Evolutionary conservation across 352 stramenopile species (phyloP).

Genomic region (Pythium dissimile): DNA sequence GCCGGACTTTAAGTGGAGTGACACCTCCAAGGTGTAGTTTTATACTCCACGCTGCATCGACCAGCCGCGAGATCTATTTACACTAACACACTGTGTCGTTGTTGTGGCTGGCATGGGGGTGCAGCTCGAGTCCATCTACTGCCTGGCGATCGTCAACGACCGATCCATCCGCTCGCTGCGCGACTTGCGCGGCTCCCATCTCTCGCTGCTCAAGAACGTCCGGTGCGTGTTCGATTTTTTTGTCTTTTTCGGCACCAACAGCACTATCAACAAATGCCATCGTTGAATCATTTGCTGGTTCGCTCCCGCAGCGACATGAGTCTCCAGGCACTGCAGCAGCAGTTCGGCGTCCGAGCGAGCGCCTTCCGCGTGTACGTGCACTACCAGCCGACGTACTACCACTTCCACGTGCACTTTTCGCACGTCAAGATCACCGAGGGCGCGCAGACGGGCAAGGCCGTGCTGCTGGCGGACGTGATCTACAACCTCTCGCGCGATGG

Average conservation of each 20-base stretch:
- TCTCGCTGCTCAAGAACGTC: constrained; percentile 70
- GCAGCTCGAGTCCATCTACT: constrained; percentile 79
- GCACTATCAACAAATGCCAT: no score
- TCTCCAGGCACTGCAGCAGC: constrained; percentile 40
- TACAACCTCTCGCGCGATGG: constrained; percentile 66
- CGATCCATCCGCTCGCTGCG: constrained; percentile 67
- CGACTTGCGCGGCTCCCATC: constrained; percentile 60
- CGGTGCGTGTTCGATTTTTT: no score
- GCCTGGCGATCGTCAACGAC: constrained; percentile 77
- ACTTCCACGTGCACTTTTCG: constrained; percentile 86
- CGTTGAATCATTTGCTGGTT: no score
- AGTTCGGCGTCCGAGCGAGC: constrained; percentile 54
- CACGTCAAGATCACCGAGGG: constrained; percentile 81
- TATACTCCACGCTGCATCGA: no score
- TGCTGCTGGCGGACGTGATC: constrained; percentile 83
- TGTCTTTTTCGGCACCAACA: no score
- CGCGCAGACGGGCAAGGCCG: constrained; percentile 73
- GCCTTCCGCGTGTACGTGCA: constrained; percentile 82
- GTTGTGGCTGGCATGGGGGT: no score
- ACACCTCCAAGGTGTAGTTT: constrained; percentile 66
- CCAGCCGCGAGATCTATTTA: no score
- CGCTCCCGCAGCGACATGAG: constrained; percentile 46
- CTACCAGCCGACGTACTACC: constrained; percentile 89
- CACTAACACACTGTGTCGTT: background rate
- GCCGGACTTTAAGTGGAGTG: constrained; percentile 84